Base-by-base conservation (phyloP, 345 rosid species). In the Pistacia atlantica region DNA sequence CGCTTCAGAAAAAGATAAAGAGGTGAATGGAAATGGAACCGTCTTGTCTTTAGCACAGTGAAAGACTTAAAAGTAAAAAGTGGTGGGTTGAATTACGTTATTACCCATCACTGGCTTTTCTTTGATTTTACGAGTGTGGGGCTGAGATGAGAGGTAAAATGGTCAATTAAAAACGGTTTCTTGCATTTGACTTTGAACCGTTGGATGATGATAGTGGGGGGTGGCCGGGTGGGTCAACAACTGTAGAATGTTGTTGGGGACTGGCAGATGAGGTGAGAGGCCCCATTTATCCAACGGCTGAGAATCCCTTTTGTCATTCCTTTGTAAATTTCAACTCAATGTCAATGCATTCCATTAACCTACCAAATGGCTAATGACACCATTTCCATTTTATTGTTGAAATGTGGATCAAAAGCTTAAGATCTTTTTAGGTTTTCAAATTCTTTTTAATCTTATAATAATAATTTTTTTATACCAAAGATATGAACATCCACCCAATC, bases 141-240 rank as follows among this genome's bases (percentile, higher is more conserved):
- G 18, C 6, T 16, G 6, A 54, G 57, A 11, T 12, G 3, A 16
- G 18, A 16, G 57, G 57, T 54, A 54, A 6, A 57, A 33, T 65
- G 16, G 65, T 51, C 51, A 38, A 51, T 11, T 0, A 6, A 35
- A 37, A 22, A 37, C 11, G 17, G 65, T 64, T 35, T 28, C 11
- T 51, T 11, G 49, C 14, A 12, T 54, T 67, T 61, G 69, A 69
- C 68, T 11, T 45, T 33, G 48, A 64, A 57, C 71, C 78, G 78
- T 81, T 56, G 72, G 77, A 81, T 77, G 55, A 7, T 42, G 46
- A 42, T 42, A 56, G 71, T 69, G 55, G 49, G 25, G 25, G 25
- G 25, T 25, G 25, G 25, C 25, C 25, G 33, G 77, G 75, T 77
- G 64, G 80, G 75, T 81, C 72, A 81, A 73, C 84, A 17, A 69